phyloP scores from a whole-genome alignment of 306 rosid species.

The Rubus idaeus region DNA sequence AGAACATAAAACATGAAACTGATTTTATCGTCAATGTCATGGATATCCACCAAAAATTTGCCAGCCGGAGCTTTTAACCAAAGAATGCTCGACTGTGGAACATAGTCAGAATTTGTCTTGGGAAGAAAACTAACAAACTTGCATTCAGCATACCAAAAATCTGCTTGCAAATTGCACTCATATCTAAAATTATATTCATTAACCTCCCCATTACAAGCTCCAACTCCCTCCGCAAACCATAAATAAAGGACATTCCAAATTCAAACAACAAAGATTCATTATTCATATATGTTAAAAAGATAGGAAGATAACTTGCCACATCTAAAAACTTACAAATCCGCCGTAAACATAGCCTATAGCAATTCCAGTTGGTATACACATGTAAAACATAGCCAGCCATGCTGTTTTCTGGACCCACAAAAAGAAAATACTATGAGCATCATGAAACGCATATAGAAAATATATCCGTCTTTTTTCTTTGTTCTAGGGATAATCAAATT shows the following conservation, averaged over 20 bases:
- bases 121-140: not conserved
- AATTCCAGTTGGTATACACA: constrained; percentile 94
- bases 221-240: not conserved
- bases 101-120: not conserved
- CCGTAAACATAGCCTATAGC: constrained; percentile 95
- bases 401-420: constrained; percentile 72
- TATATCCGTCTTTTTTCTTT: not conserved
- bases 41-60: constrained; percentile 9
- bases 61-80: constrained; percentile 4
- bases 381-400: constrained; percentile 94
- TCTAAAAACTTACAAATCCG: constrained; percentile 67
- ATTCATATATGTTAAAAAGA: not conserved
- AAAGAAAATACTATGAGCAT: constrained; percentile 23
- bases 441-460: constrained; percentile 10
- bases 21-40: not conserved
- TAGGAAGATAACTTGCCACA: constrained; percentile 10
- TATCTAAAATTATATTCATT: not conserved
- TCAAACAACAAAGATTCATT: constrained; percentile 1
- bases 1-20: not conserved
- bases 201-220: not conserved
- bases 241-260: not conserved
- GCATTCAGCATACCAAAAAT: not conserved
- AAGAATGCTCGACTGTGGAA: not conserved
- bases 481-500: not conserved
- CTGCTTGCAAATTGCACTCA: not conserved